phyloP scores from a whole-genome alignment of 108 stramenopile genomes.

The Nannochloropsis oceanica region DNA sequence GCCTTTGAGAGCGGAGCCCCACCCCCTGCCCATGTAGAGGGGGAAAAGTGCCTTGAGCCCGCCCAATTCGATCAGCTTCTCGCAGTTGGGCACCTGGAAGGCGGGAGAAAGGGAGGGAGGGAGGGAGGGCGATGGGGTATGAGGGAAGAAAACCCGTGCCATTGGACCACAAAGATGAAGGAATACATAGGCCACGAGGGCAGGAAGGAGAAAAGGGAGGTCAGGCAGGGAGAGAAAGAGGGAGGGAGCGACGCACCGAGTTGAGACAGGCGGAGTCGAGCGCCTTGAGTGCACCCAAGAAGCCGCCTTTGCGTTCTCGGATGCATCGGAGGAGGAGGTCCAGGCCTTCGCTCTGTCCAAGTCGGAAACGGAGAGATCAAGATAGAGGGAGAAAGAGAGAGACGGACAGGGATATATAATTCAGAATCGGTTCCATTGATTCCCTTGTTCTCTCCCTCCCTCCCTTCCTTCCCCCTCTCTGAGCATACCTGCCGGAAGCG shows the following conservation, averaged over 20 bases:
- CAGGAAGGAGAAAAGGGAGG: background rate
- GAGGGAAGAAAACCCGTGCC: background rate
- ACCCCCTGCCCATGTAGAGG: slow-evolving; percentile 35
- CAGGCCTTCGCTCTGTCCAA: slow-evolving; percentile 27
- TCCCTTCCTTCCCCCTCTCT: background rate
- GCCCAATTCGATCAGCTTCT: slow-evolving; percentile 6
- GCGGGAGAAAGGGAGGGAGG: background rate
- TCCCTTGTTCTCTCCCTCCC: background rate
- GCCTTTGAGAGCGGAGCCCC: background rate
- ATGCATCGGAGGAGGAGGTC: slow-evolving; percentile 39
- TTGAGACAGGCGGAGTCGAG: background rate
- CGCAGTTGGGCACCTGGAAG: background rate
- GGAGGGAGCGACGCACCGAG: background rate
- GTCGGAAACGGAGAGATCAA: background rate
- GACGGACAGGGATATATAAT: background rate
- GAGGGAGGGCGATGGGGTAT: background rate
- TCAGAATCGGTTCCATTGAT: background rate
- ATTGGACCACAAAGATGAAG: background rate
- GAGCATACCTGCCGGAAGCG: slow-evolving; percentile 12
- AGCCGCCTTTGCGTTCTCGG: background rate
- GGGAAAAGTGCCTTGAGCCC: slow-evolving; percentile 37
- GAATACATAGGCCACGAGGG: background rate
- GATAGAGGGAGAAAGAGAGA: background rate
- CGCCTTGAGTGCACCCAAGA: slow-evolving; percentile 30
- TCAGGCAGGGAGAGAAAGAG: background rate